phyloP scores from a whole-genome alignment of 2,329 filamentous ascomycete species.

The Fusarium miscanthi region DNA sequence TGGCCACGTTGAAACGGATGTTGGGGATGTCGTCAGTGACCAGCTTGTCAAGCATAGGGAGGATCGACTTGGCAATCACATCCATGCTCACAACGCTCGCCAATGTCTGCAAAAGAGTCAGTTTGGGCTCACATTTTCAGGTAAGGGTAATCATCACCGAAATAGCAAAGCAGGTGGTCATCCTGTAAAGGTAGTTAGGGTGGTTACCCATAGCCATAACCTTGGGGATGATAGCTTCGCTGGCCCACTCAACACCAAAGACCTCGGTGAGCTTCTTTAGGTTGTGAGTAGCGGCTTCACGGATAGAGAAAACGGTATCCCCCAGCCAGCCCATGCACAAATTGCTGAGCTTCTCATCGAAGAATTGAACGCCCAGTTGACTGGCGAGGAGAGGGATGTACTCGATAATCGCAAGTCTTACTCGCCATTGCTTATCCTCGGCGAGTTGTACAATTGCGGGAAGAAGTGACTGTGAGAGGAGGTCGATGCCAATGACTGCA shows the following conservation, averaged over 20 bases:
- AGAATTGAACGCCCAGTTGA: slow-evolving; percentile 96
- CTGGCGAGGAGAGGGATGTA: slow-evolving; percentile 97
- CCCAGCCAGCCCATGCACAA: slow-evolving; percentile 99
- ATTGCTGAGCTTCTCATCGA: slow-evolving; percentile 94
- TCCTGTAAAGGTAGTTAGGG: slow-evolving; percentile 98
- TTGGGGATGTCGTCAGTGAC: slow-evolving; percentile 96
- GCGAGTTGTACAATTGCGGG: slow-evolving; percentile 97
- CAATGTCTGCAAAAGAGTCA: slow-evolving; percentile 74
- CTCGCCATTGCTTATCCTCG: slow-evolving; percentile 99
- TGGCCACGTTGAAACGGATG: slow-evolving; percentile 99
- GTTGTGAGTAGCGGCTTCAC: slow-evolving; percentile 96
- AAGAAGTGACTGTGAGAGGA: slow-evolving; percentile 94
- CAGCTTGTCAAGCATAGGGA: slow-evolving; percentile 96
- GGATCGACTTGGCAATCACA: slow-evolving; percentile 91
- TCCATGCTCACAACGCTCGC: slow-evolving; percentile 92
- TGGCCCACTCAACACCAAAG: slow-evolving; percentile 98
- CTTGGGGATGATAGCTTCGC: slow-evolving; percentile 96
- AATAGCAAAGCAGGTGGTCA: slow-evolving; percentile 99
- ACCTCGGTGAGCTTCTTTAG: slow-evolving; percentile 98
- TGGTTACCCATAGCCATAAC: slow-evolving; percentile 99
- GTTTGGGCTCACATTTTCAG: slow-evolving; percentile 11
- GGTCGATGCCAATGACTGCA: slow-evolving; percentile 94
- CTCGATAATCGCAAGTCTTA: slow-evolving; percentile 97
- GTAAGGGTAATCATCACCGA: slow-evolving; percentile 73
- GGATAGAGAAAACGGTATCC: slow-evolving; percentile 98